Base-by-base conservation (phyloP, 495 filamentous ascomycete genomes). In the Astrothelium subdiscretum region DNA sequence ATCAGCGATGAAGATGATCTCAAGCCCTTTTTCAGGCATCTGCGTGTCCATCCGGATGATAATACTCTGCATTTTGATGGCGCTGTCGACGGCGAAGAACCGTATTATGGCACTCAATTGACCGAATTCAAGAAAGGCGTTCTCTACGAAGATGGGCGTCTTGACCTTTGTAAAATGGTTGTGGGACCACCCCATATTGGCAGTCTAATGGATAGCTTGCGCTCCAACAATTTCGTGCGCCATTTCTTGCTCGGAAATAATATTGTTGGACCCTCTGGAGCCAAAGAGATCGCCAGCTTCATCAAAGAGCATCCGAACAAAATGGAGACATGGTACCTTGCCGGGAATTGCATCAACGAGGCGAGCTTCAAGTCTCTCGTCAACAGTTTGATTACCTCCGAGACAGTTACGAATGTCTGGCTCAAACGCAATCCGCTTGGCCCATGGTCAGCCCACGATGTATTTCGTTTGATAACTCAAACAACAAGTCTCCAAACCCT, bases 211-310 rank as follows among this genome's bases (percentile, higher is more conserved):
- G 58, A 69, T 12, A 70, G 65, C 32, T 59, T 78, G 59, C 64
- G 64, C 20, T 62, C 61, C 1, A 78, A 76, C 52, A 62, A 63
- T 1, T 72, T 70, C 59, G 67, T 76, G 32, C 69, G 62, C 13
- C 76, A 77, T 59, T 76, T 78, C 60, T 66, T 79, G 22, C 68
- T 77, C 31, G 75, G 76, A 10, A 77, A 79, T 65, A 77, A 77
- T 59, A 73, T 76, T 65, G 74, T 78, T 38, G 73, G 74, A 10
- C 71, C 69, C 1, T 43, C 67, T n/a, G 77, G 74, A 31, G 73
- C 73, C 3, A 59, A 68, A 38, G 66, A 58, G n/a, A 75, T 77
- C 57, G 70, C 73, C 1, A 64, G 68, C 12, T 77, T 75, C 62
- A 60, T 73, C 26, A 52, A 60, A 10, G 64, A 70, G 15, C 65